Base-by-base conservation (phyloP, 192 early-diverging fungal genomes). In the Phlyctochytrium planicorne region DNA sequence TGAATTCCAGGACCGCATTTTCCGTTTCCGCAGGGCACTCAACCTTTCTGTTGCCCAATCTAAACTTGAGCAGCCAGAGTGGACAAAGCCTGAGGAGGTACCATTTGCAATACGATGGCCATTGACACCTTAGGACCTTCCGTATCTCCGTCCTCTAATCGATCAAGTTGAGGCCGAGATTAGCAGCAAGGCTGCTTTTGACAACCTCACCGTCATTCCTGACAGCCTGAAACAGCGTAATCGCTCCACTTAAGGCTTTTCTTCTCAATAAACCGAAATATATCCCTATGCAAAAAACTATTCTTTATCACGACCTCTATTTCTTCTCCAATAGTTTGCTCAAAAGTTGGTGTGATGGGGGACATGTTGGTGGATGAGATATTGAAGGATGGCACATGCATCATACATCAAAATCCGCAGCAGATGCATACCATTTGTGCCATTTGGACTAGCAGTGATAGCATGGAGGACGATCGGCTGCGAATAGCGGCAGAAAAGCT, bases 121-220 rank as follows among this genome's bases (percentile, higher is more conserved):
- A n/a, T n/a, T 50, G 10, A 25, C 6, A 20, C 27, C 12, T 25
- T 20, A 91, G 89, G 91, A 96, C 84, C 71, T 87, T 60, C 82
- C 88, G 68, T 96, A 98, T 80, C 84, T 98, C 47, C 78, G 79
- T 40, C 93, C 94, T 27, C 65, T 90, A 66, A 81, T 98, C 63
- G 86, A 89, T 30, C 81, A 91, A 68, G 92, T 96, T 34, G 82
- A 90, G 65, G 78, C 78, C 60, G 96, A 98, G 78, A 75, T 84
- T 72, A 84, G 83, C 23, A 75, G 75, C 61, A 74, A 76, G 59
- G 40, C 73, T 59, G 63, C 70, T 50, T 84, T 80, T 60, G 78
- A 80, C 53, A 63, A 71, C 59, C 29, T 82, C 66, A 62, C 60
- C 35, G 25, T 52, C 17, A 78, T 84, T 53, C 83, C 83, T 27